These are phyloP conservation scores for Apodospora peruviana DNA, from an alignment of 495 filamentous ascomycete species.

Conservation along the genomic window DNA sequence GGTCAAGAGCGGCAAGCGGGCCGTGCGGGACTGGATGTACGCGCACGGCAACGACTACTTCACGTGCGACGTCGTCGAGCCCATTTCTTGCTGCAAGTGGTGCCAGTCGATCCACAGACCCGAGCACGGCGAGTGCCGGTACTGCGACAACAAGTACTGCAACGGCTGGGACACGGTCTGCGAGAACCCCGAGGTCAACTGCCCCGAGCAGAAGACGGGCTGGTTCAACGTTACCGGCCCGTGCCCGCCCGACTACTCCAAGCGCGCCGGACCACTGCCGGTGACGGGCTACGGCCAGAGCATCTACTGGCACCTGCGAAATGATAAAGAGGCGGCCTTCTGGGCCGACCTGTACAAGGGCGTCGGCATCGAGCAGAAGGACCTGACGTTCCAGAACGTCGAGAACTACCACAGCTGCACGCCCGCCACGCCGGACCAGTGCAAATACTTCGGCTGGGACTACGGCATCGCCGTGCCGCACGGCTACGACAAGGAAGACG, in stretches of 20 bases:
- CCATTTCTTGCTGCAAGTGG: background rate
- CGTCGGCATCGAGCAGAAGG: constrained; percentile 2
- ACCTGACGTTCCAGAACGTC: background rate
- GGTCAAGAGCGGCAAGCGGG: background rate
- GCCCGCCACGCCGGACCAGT: background rate
- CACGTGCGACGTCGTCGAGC: background rate
- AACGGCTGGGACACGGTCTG: background rate
- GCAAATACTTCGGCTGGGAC: background rate
- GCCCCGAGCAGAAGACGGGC: background rate
- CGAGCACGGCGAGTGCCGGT: background rate
- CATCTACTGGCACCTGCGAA: background rate
- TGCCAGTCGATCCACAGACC: background rate
- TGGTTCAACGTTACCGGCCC: constrained; percentile 2
- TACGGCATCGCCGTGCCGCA: background rate
- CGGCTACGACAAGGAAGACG: background rate
- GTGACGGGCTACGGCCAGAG: background rate
- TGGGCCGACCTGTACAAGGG: background rate
- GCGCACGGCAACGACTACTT: constrained; percentile 6
- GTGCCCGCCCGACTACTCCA: constrained; percentile 5
- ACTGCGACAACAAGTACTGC: constrained; percentile 3
- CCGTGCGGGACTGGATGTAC: background rate
- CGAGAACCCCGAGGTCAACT: constrained; percentile 1
- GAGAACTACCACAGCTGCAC: background rate
- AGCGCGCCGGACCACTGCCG: background rate
- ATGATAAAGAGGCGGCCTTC: constrained; percentile 1